Conservation (phyloP, 257 asterid genomes). For the Solanum piurae region DNA sequence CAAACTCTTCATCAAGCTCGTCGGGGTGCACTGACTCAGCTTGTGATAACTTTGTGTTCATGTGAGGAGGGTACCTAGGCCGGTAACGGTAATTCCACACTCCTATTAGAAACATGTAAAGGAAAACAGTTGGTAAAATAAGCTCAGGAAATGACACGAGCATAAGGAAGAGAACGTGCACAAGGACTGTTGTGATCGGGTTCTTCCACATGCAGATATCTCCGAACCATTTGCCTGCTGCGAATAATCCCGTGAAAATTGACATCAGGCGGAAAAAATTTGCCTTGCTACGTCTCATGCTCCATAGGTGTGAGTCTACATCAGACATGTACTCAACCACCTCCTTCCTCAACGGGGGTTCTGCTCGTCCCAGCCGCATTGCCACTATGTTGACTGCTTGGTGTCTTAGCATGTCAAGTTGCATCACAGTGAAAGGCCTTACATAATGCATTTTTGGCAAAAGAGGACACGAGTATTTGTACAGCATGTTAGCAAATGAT, state of each 20-base stretch:
- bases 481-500: conserved; percentile 64
- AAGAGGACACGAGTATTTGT: conserved; percentile 54
- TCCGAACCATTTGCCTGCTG: conserved; percentile 63
- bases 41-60: conserved; percentile 85
- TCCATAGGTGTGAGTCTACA: conserved; percentile 87
- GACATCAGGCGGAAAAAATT: conserved; percentile 82
- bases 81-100: conserved; percentile 77
- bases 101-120: conserved; percentile 84
- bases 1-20: conserved; percentile 82
- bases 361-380: conserved; percentile 57
- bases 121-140: conserved; percentile 70
- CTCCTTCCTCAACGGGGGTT: conserved; percentile 82
- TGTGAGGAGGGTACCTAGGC: conserved; percentile 88
- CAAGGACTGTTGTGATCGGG: conserved; percentile 76
- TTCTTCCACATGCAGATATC: conserved; percentile 87
- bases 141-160: conserved; percentile 79
- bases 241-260: conserved; percentile 57
- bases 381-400: conserved; percentile 88
- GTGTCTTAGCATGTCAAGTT: conserved; percentile 75
- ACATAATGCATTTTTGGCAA: conserved; percentile 83
- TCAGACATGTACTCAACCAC: conserved; percentile 88
- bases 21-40: conserved; percentile 72
- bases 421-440: conserved; percentile 73
- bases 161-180: conserved; percentile 59
- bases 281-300: conserved; percentile 91